These are phyloP conservation scores for Penicillium maclennaniae DNA, from an alignment of 495 filamentous ascomycete genomes.

Conservation along the genomic window DNA sequence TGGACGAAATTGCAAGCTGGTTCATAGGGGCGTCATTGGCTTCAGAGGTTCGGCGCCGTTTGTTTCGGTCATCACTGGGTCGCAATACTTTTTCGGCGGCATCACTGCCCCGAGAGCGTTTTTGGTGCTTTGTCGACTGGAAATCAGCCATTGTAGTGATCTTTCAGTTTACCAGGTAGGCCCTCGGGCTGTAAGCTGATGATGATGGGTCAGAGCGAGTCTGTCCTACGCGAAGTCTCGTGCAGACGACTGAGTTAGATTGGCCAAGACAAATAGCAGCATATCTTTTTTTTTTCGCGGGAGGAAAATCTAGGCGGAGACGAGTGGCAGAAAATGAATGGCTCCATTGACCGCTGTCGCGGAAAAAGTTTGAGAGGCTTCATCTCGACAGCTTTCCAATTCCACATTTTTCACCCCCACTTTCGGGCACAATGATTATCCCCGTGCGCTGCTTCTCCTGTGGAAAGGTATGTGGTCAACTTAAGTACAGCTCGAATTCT, in stretches of 20 bases:
- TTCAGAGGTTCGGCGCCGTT: conserved; percentile 35
- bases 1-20: neutral
- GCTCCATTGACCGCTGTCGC: conserved; percentile 10
- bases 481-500: neutral
- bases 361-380: conserved; percentile 19
- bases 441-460: conserved; percentile 98
- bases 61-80: conserved; percentile 25
- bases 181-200: neutral
- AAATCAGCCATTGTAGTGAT: conserved; percentile 17
- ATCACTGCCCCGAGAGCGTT: conserved; percentile 37
- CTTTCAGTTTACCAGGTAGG: neutral
- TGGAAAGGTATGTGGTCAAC: conserved; percentile 70
- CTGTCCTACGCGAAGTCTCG: neutral
- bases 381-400: conserved; percentile 16
- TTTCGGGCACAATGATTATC: conserved; percentile 76
- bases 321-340: conserved; percentile 17
- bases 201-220: neutral
- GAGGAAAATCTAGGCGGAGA: conserved; percentile 17
- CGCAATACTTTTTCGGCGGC: conserved; percentile 22
- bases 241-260: neutral
- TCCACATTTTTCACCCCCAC: neutral
- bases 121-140: conserved; percentile 24
- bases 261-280: neutral
- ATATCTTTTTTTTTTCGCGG: conserved; percentile 20
- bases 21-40: conserved; percentile 3